Evolutionary conservation across 768 basidiomycete genomes (phyloP), one percentile per base, ranked within the genome.

Genomic region (Suillus plorans): DNA sequence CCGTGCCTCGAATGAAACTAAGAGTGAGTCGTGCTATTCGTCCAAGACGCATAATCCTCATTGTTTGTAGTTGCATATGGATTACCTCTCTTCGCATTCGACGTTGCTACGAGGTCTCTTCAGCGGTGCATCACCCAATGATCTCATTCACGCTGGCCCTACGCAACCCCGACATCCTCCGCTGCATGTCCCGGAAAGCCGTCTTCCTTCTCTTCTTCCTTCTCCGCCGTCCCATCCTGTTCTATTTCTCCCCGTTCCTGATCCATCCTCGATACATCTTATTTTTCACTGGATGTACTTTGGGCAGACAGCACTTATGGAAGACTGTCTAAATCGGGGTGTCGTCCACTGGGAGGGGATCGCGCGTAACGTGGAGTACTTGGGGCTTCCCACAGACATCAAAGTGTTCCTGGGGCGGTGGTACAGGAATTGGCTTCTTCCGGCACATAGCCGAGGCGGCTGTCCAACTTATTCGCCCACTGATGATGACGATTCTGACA

Each of bases 291-390:
- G 88, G 87, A 87, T 91, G 83, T 92, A 92, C 78, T 94, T 91
- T 76, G 93, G 92, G 37, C 81, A 84, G 66, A 85, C 85, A 14
- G 76, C 79, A 50, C 81, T 81, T 62, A 89, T 97, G 70, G 86
- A 90, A 70, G 81, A 86, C 28, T 88, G 85, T 49, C 84, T 97
- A 14, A 84, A 85, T 66, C 77, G 80, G 22, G 87, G 89, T 22
- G 74, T 81, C 60, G 82, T 94, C 53, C 85, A 86, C 56, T 96
- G 94, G 94, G 91, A 95, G 69, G 92, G 92, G 36, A 80, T 96
- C 66, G 92, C 92, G 22, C 87, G 90, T 65, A 97, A 95, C 74
- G 93, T 90, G 72, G 94, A 96, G 73, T 96, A 93, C 72, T 88
- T 97, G 58, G 89, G 87, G 22, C 83, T 96, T 66, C 81, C 86